Evolutionary conservation across 2,329 filamentous ascomycete genomes (phyloP).

Genomic region (Claviceps pusilla): DNA sequence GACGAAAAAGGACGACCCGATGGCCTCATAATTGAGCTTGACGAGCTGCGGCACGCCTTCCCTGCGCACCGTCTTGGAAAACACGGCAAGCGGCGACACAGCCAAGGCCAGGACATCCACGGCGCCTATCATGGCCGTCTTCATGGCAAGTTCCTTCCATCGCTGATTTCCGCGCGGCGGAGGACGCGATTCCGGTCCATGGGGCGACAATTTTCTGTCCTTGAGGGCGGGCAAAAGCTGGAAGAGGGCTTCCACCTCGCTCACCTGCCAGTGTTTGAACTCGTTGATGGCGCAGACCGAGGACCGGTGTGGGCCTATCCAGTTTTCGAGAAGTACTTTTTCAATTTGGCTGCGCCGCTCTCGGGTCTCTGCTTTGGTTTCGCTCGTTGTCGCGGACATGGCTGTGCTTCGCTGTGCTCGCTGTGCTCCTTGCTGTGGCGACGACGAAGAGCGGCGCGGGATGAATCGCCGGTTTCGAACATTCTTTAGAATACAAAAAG

Average conservation of each 20-base stretch:
- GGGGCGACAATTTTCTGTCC: background rate
- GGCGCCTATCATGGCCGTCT: background rate
- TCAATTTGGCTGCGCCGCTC: background rate
- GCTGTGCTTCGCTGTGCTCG: too few relatives aligned
- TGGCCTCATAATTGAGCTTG: background rate
- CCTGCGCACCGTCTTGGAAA: background rate
- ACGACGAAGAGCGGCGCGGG: too few relatives aligned
- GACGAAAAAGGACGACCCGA: background rate
- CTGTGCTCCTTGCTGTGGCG: too few relatives aligned
- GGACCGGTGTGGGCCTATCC: background rate
- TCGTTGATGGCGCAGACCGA: background rate
- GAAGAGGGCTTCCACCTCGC: background rate
- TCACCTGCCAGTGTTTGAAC: background rate
- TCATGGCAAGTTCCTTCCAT: background rate
- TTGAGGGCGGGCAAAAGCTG: background rate
- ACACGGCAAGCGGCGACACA: background rate
- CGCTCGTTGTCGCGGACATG: too few relatives aligned
- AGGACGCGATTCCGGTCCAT: background rate
- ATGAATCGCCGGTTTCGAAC: too few relatives aligned
- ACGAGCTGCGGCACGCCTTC: background rate
- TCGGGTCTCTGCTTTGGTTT: too few relatives aligned
- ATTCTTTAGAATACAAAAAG: too few relatives aligned
- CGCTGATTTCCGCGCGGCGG: background rate
- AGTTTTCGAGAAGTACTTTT: background rate
- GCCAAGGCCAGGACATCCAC: background rate